Evolutionary conservation across 208 protist genomes (phyloP).

Genomic region (Leishmania braziliensis): DNA sequence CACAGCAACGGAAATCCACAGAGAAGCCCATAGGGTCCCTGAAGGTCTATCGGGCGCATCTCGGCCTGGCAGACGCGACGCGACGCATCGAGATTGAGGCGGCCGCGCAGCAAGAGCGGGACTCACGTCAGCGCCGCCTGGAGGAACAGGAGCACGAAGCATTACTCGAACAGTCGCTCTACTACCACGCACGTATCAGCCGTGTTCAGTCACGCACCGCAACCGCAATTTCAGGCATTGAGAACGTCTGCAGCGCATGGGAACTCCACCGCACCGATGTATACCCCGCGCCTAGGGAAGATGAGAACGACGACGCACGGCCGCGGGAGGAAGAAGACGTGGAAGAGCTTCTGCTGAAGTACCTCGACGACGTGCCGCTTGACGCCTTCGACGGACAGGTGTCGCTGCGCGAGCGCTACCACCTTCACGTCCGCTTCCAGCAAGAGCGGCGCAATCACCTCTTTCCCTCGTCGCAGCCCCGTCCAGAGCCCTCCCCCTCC

Average conservation of each 20-base stretch:
- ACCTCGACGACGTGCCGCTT: conserved; percentile 52
- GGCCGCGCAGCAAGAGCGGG: conserved; percentile 17
- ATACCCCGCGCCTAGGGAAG: conserved; percentile 24
- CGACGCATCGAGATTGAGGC: conserved; percentile 16
- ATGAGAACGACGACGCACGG: not conserved
- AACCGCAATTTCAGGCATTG: conserved; percentile 41
- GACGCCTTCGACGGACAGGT: conserved; percentile 63
- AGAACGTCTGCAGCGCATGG: conserved; percentile 57
- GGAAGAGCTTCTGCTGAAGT: conserved; percentile 67
- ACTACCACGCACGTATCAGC: conserved; percentile 47
- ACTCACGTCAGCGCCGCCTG: conserved; percentile 10
- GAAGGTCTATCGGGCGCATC: conserved; percentile 4
- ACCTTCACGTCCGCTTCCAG: conserved; percentile 41
- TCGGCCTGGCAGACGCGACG: conserved; percentile 3
- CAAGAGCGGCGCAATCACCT: conserved; percentile 23
- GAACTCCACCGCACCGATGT: conserved; percentile 56
- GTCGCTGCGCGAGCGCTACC: conserved; percentile 70
- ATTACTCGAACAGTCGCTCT: conserved; percentile 47
- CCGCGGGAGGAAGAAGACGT: conserved; percentile 26
- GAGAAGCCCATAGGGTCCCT: not conserved
- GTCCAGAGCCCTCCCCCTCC: not conserved
- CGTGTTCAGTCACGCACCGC: conserved; percentile 34
- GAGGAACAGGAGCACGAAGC: conserved; percentile 28
- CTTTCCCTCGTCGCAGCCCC: conserved; percentile 5
- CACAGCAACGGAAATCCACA: not conserved